These are phyloP conservation scores for Keqinozyma sinolaborantium DNA, from an alignment of 1,139 yeast species.

Conservation along the genomic window DNA sequence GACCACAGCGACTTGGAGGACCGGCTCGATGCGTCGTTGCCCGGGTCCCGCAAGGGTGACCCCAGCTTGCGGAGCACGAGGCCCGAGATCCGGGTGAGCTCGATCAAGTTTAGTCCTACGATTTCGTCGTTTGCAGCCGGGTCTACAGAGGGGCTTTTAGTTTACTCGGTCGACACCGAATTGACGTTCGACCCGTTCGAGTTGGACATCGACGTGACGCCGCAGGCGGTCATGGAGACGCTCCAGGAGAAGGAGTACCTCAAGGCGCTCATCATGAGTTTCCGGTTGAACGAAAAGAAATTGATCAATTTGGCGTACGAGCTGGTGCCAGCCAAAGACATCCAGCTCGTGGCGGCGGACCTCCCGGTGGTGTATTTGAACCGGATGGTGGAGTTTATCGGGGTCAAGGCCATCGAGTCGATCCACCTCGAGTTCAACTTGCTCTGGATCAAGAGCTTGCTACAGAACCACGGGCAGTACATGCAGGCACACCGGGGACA, in stretches of 20 bases:
- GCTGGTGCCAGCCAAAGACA: conserved; percentile 69
- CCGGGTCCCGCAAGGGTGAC: conserved; percentile 90
- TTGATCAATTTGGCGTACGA: conserved; percentile 75
- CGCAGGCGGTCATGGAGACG: conserved; percentile 64
- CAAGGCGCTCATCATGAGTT: conserved; percentile 86
- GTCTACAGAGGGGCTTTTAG: conserved; percentile 86
- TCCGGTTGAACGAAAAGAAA: conserved; percentile 80
- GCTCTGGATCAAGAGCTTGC: conserved; percentile 70
- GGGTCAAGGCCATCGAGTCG: conserved; percentile 66
- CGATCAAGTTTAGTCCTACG: conserved; percentile 84
- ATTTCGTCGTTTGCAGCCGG: conserved; percentile 93
- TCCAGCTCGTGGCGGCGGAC: conserved; percentile 59
- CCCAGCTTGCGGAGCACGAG: conserved; percentile 72
- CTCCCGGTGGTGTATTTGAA: conserved; percentile 77
- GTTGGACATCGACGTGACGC: conserved; percentile 88
- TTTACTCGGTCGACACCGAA: conserved; percentile 75
- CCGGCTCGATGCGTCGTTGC: conserved; percentile 69
- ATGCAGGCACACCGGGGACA: conserved; percentile 62
- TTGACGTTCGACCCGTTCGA: conserved; percentile 92
- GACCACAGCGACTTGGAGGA: conserved; percentile 86
- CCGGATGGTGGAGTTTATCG: conserved; percentile 66
- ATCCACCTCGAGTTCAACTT: conserved; percentile 84
- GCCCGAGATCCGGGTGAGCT: conserved; percentile 78
- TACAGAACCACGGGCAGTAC: conserved; percentile 74
- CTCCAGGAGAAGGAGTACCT: conserved; percentile 69